These are phyloP conservation scores for Arachis hypogaea DNA, from an alignment of 306 rosid species.

Conservation along the genomic window DNA sequence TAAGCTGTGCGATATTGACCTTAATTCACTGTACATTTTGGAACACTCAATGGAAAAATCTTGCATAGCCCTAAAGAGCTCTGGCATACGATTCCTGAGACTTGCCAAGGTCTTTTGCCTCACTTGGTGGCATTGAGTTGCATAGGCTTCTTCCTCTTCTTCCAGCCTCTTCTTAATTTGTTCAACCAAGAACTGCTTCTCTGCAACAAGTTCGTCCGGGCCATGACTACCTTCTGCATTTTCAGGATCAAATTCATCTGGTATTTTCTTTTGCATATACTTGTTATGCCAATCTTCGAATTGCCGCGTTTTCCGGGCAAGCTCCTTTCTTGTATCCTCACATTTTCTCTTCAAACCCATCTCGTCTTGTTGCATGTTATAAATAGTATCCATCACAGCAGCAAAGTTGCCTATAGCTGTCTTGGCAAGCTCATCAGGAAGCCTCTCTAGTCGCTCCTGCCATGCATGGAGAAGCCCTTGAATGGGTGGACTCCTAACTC, in stretches of 20 bases:
- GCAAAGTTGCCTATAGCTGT: constrained; percentile 70
- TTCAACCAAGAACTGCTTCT: constrained; percentile 63
- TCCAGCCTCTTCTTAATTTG: constrained; percentile 70
- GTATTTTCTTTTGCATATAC: constrained; percentile 57
- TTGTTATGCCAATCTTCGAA: constrained; percentile 83
- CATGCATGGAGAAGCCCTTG: constrained; percentile 69
- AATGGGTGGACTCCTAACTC: constrained; percentile 67
- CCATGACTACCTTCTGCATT: constrained; percentile 45
- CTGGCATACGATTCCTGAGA: constrained; percentile 75
- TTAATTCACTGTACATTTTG: constrained; percentile 65
- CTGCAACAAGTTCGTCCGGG: constrained; percentile 51
- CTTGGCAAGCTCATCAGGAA: constrained; percentile 77
- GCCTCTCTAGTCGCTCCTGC: constrained; percentile 79
- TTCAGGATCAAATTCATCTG: constrained; percentile 55
- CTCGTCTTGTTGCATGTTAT: constrained; percentile 70
- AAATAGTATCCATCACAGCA: constrained; percentile 64
- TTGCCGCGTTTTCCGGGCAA: constrained; percentile 64
- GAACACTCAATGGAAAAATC: constrained; percentile 65
- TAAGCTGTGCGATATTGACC: constrained; percentile 49
- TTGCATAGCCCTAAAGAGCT: constrained; percentile 72
- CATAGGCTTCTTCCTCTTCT: constrained; percentile 62
- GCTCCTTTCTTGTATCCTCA: constrained; percentile 79
- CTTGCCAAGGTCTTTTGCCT: constrained; percentile 79
- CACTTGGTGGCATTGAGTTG: constrained; percentile 65
- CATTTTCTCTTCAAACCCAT: constrained; percentile 63